Base-by-base conservation (phyloP, 2,329 filamentous ascomycete species). In the Cladosporium velox region DNA sequence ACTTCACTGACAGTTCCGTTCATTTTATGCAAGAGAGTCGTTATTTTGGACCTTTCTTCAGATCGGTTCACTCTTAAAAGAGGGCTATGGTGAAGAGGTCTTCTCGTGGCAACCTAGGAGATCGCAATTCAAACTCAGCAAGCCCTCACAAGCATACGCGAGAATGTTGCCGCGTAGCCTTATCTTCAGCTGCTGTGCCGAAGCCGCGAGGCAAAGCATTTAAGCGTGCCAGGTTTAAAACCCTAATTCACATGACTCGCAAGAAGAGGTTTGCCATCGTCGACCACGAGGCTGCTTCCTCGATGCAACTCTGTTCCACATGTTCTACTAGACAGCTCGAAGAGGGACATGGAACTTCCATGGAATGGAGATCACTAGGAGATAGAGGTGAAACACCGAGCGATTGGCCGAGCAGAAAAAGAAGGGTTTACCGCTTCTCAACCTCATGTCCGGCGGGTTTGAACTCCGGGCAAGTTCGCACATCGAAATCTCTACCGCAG, bases 131-230 rank as follows among this genome's bases (percentile, higher is more conserved):
- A 21, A 44, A 44, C 24, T 2, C n/a, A 47, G 41, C 55, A 58
- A 41, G 34, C 34, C 24, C 21, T 54, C 30, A 57, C 51, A 64
- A 64, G 61, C 61, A 64, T 32, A 47, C 51, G 61, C 61, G 51
- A 52, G 54, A 64, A 64, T 26, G 61, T 26, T 52, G 51, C 47
- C 61, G 61, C 51, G 61, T 26, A 32, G 51, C 51, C 61, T 64
- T 64, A 34, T 64, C 49, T 64, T 38, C 61, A 47, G 30, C 32
- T 47, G 15, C 51, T 30, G 47, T 62, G 59, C 47, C 51, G 52
- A 55, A 55, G 51, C 51, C 59, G 59, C 49, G 47, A 32, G 34
- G 52, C 28, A 55, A 63, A 60, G 44, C 58, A 38, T 49, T 60
- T 49, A 54, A 63, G 47, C 49, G 60, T 55, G 32, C 34, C 34